These are phyloP conservation scores for Knoxia roxburghii DNA, from an alignment of 257 asterid genomes.

Conservation along the genomic window DNA sequence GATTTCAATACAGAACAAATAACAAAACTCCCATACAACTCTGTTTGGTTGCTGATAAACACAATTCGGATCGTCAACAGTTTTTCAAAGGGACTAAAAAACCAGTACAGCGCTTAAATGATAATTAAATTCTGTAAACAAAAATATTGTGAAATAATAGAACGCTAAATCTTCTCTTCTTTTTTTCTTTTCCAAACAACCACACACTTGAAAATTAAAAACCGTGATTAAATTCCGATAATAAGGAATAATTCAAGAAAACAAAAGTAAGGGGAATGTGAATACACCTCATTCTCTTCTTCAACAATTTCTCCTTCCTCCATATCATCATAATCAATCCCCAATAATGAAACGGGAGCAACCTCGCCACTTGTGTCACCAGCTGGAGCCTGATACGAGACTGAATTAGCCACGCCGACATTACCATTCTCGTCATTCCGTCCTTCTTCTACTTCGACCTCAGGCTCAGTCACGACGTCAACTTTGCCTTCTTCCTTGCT, in stretches of 20 bases:
- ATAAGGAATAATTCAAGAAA: neutral
- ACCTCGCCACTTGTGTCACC: constrained; percentile 22
- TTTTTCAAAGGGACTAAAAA: neutral
- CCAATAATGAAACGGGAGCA: constrained; percentile 31
- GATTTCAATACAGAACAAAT: constrained; percentile 5
- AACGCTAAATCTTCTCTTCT: neutral
- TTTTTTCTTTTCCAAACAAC: constrained; percentile 1
- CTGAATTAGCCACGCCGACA: constrained; percentile 10
- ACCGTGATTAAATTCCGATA: neutral
- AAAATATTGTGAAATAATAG: neutral
- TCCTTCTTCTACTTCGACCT: constrained; percentile 15
- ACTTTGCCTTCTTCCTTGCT: constrained; percentile 33
- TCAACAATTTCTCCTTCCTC: constrained; percentile 98
- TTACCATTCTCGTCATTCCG: constrained; percentile 18
- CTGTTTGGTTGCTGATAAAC: neutral
- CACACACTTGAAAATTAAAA: neutral
- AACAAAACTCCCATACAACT: neutral
- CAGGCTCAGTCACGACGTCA: constrained; percentile 14
- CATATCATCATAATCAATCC: constrained; percentile 82
- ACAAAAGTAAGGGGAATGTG: constrained; percentile 29
- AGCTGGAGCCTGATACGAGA: constrained; percentile 2
- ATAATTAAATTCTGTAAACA: neutral
- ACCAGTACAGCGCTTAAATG: neutral
- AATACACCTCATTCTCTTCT: constrained; percentile 68
- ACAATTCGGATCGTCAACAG: too few species aligned